Evolutionary conservation across 768 basidiomycete genomes (phyloP).

Genomic region (Saitozyma podzolica): DNA sequence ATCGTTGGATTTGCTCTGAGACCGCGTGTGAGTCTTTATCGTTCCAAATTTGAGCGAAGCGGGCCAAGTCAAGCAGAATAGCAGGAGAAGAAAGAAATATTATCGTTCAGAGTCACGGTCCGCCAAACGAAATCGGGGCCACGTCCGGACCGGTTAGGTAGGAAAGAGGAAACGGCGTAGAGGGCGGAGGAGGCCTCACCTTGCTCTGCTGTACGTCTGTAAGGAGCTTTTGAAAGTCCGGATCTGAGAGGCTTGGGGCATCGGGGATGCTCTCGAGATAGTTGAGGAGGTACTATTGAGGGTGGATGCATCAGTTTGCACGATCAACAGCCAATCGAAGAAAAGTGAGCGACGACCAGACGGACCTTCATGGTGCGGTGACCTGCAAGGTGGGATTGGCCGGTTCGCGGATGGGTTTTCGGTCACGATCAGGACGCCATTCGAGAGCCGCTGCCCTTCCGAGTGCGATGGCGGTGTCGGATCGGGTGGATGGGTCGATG

Average conservation of each 20-base stretch:
- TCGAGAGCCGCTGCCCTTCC: constrained; percentile 21
- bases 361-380: constrained; percentile 39
- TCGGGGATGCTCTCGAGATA: constrained; percentile 77
- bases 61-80: not conserved
- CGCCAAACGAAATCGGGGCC: too few relatives aligned
- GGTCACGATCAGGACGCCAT: constrained; percentile 18
- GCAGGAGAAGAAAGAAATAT: not conserved
- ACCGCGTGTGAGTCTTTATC: constrained; percentile 21
- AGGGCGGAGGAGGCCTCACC: constrained; percentile 59
- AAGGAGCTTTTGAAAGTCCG: constrained; percentile 77
- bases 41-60: not conserved
- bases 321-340: constrained; percentile 1
- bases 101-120: too few relatives aligned
- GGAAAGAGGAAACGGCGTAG: too few relatives aligned
- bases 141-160: too few relatives aligned
- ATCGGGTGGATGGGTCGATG: constrained; percentile 38
- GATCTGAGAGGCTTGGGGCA: constrained; percentile 62
- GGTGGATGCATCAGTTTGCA: constrained; percentile 37
- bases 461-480: not conserved
- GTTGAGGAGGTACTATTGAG: constrained; percentile 76
- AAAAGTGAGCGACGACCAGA: constrained; percentile 5
- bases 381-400: not conserved
- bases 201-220: constrained; percentile 82
- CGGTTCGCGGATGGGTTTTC: not conserved
- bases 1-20: constrained; percentile 67